These are phyloP conservation scores for Rhodamnia rubescens DNA, from an alignment of 345 rosid genomes.

Conservation along the genomic window DNA sequence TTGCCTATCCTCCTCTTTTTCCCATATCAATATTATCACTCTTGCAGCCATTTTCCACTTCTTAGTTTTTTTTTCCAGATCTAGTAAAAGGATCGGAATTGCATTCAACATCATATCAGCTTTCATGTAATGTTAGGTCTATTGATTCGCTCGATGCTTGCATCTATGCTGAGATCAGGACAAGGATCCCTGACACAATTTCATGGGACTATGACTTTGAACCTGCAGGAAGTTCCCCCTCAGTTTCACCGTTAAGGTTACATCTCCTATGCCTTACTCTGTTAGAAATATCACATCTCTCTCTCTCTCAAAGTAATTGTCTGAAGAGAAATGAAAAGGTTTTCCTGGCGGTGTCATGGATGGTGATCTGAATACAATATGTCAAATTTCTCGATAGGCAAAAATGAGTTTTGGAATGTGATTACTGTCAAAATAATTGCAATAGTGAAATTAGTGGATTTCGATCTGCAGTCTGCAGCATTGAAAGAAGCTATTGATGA, in stretches of 20 bases:
- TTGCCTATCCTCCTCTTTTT: neutral
- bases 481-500: constrained; percentile 93
- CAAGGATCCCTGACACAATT: constrained; percentile 63
- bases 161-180: constrained; percentile 82
- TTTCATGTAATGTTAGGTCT: constrained; percentile 33
- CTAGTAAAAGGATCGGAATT: neutral
- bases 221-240: constrained; percentile 69
- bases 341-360: neutral
- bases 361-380: neutral
- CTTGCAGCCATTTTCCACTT: neutral
- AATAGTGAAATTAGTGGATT: neutral
- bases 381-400: neutral
- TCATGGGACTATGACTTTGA: constrained; percentile 87
- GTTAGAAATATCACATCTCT: neutral
- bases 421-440: neutral
- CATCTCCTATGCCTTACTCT: neutral
- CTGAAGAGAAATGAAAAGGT: neutral
- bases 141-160: constrained; percentile 65
- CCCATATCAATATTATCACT: neutral
- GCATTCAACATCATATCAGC: neutral
- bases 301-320: neutral
- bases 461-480: constrained; percentile 54
- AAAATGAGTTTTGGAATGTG: neutral
- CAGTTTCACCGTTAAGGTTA: constrained; percentile 74
- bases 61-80: neutral